Base-by-base conservation (phyloP, 192 early-diverging fungal genomes). In the Podila clonocystis region DNA sequence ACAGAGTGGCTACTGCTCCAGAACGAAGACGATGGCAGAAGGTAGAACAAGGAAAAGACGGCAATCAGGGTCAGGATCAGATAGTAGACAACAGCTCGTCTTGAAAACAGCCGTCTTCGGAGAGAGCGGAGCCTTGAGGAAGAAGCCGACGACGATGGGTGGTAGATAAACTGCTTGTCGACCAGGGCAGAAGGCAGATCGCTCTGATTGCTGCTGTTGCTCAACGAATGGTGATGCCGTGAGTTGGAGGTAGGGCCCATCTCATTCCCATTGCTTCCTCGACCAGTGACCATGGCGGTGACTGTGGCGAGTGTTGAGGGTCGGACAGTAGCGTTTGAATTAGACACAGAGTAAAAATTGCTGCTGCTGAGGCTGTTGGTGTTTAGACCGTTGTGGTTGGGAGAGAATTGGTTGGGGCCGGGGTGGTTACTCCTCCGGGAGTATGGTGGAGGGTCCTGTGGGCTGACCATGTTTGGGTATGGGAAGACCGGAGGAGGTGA, bases 381-480 rank as follows among this genome's bases (percentile, higher is more conserved):
- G 50, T 68, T 80, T 29, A 67, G 77, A 19, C 66, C 68, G 36
- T 33, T 55, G 31, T 3, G 20, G 52, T 55, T 55, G 52, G 59
- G 24, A 61, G 29, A 15, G 59, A 61, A 28, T 3, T 33, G 17
- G 48, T 63, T 65, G 31, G 41, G 12, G 13, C 57, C 48, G 30
- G 70, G 67, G 33, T 80, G 59, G 66, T 72, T 72, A 62, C 70
- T 61, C 34, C 71, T 80, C 34, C 77, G 38, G 31, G 77, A 73
- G 58, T 80, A 80, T 13, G 77, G 77, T 45, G 77, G 77, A 50
- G 77, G 77, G 63, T 80, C 77, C 70, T 80, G 77, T 2, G 77
- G 77, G 63, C 29, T 70, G 70, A 80, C 71, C 77, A 80, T 80
- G 36, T 70, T 70, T 24, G 59, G 59, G 30, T 31, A 61, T 31